These are phyloP conservation scores for Calonectria honghensis DNA, from an alignment of 2,329 filamentous ascomycete species.

Conservation along the genomic window DNA sequence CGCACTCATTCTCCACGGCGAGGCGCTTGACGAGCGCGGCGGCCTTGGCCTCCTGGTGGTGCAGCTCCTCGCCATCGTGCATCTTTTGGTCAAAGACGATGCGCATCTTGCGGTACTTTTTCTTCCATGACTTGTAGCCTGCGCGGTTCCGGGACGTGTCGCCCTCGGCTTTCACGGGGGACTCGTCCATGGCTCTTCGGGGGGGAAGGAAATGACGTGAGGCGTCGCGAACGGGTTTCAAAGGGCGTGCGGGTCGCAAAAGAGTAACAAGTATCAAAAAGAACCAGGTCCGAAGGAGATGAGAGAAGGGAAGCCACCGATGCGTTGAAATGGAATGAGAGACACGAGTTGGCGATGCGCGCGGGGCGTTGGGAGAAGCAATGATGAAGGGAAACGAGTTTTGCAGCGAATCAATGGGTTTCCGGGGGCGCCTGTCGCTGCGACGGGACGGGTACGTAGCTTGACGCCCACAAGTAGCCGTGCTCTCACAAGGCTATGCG, in stretches of 20 bases:
- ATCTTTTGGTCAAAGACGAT: conserved; percentile 85
- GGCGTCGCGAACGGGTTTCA: conserved; percentile 43
- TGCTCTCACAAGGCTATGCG: conserved; percentile 31
- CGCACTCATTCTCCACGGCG: conserved; percentile 94
- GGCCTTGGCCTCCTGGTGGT: conserved; percentile 87
- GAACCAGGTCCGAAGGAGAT: conserved; percentile 25
- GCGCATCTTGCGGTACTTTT: conserved; percentile 97
- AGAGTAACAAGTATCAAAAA: conserved; percentile 25
- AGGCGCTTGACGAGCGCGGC: conserved; percentile 88
- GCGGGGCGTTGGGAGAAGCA: conserved; percentile 32
- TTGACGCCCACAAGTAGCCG: conserved; percentile 36
- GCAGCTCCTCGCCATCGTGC: conserved; percentile 87
- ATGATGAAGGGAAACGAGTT: conserved; percentile 35
- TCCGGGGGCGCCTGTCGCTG: conserved; percentile 41
- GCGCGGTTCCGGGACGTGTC: conserved; percentile 65
- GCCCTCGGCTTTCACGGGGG: conserved; percentile 66
- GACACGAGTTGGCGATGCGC: conserved; percentile 40
- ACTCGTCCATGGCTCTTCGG: conserved; percentile 56
- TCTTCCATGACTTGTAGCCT: conserved; percentile 84
- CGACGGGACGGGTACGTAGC: conserved; percentile 39
- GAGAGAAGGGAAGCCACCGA: conserved; percentile 38
- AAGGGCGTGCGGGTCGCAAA: conserved; percentile 24
- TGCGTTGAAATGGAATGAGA: conserved; percentile 38
- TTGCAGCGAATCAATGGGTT: conserved; percentile 34
- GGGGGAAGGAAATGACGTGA: conserved; percentile 34